These are phyloP conservation scores for Alternaria hordeiaustralica DNA, from an alignment of 2,329 filamentous ascomycete species.

Conservation along the genomic window DNA sequence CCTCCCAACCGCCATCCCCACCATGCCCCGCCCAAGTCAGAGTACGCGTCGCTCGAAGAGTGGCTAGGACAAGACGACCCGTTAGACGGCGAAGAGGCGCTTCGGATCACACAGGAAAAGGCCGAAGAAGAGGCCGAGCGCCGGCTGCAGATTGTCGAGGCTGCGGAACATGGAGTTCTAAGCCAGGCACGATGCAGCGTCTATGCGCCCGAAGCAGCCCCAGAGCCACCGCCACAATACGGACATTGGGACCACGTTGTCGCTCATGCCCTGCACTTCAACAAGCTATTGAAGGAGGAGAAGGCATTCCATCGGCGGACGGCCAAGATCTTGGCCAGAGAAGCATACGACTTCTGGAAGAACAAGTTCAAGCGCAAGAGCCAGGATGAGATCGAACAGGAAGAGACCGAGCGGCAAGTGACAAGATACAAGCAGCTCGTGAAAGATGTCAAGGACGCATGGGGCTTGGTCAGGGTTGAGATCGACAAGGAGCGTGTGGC, in stretches of 20 bases:
- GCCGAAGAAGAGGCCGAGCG: slow-evolving; percentile 68
- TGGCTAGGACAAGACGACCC: slow-evolving; percentile 65
- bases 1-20: slow-evolving; percentile 59
- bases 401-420: slow-evolving; percentile 72
- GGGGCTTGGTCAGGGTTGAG: slow-evolving; percentile 64
- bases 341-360: slow-evolving; percentile 77
- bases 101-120: slow-evolving; percentile 41
- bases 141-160: slow-evolving; percentile 74
- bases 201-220: slow-evolving; percentile 74
- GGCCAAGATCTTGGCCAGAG: slow-evolving; percentile 80
- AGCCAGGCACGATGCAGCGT: slow-evolving; percentile 73
- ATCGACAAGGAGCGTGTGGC: slow-evolving; percentile 63
- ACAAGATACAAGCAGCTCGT: slow-evolving; percentile 75
- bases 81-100: slow-evolving; percentile 52
- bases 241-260: slow-evolving; percentile 86
- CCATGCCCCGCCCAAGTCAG: slow-evolving; percentile 55
- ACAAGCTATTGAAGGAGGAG: slow-evolving; percentile 79
- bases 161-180: slow-evolving; percentile 77
- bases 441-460: slow-evolving; percentile 67
- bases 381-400: slow-evolving; percentile 79
- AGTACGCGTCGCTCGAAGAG: slow-evolving; percentile 65
- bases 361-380: slow-evolving; percentile 62
- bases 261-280: slow-evolving; percentile 79
- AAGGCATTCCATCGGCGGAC: slow-evolving; percentile 76
- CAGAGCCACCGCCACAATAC: slow-evolving; percentile 80